Conservation (phyloP, 495 filamentous ascomycete genomes). For the Aspergillus ellipticus region DNA sequence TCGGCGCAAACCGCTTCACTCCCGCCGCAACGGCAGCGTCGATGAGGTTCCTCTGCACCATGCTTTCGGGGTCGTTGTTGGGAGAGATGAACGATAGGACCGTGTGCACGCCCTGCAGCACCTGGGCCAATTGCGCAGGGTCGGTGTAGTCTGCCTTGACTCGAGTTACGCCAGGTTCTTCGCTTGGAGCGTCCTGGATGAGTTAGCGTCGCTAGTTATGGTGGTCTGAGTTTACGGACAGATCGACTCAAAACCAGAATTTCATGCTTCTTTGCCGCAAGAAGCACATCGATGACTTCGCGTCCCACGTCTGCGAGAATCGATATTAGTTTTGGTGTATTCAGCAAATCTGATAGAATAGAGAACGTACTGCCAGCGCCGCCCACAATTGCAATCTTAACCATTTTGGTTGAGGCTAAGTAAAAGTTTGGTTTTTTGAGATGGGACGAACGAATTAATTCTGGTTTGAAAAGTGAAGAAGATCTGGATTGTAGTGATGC, state of each 20-base stretch:
- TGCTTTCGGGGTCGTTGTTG: conserved; percentile 32
- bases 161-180: conserved; percentile 29
- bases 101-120: conserved; percentile 48
- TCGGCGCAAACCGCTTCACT: conserved; percentile 55
- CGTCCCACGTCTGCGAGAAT: conserved; percentile 42
- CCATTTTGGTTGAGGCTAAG: conserved; percentile 40
- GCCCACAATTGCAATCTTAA: conserved; percentile 53
- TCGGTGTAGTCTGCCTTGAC: conserved; percentile 43
- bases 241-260: conserved; percentile 46
- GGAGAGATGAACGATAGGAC: conserved; percentile 50
- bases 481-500: no score
- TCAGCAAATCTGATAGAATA: no score
- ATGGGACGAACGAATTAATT: neutral
- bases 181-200: conserved; percentile 3
- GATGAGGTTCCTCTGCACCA: conserved; percentile 47
- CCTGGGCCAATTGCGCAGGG: conserved; percentile 26
- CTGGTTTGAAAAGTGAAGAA: neutral
- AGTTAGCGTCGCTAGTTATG: neutral
- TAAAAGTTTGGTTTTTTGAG: neutral
- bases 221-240: conserved; percentile 31
- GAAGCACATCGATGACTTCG: conserved; percentile 53
- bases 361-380: conserved; percentile 47
- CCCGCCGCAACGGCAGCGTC: conserved; percentile 58
- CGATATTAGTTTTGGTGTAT: no score
- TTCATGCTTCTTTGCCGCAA: conserved; percentile 49